These are phyloP conservation scores for Nothopassalora personata DNA, from an alignment of 2,329 filamentous ascomycete species.

Conservation along the genomic window DNA sequence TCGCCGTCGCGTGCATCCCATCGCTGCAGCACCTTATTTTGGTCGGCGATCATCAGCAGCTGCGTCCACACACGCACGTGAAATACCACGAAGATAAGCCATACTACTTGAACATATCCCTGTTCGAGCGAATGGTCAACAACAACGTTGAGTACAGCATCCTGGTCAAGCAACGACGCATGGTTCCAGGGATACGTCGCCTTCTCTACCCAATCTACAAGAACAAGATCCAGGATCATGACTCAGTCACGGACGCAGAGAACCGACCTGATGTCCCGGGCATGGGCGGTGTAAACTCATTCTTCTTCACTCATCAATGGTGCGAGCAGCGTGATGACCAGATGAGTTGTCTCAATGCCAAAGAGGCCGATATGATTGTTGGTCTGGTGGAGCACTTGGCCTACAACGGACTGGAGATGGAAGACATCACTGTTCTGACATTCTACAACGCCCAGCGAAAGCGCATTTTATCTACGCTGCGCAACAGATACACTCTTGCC, in stretches of 20 bases:
- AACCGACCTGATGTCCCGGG: conserved; percentile 53
- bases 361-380: conserved; percentile 72
- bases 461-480: conserved; percentile 50
- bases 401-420: conserved; percentile 56
- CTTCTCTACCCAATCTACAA: conserved; percentile 59
- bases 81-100: conserved; percentile 54
- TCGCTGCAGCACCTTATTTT: conserved; percentile 61
- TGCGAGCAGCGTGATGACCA: conserved; percentile 59
- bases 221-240: conserved; percentile 53
- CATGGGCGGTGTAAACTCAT: conserved; percentile 57
- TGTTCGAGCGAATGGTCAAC: conserved; percentile 73
- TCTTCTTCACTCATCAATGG: conserved; percentile 62
- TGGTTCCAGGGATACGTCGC: conserved; percentile 63
- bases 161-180: conserved; percentile 64
- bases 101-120: conserved; percentile 64
- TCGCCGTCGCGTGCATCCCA: conserved; percentile 56
- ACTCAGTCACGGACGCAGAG: conserved; percentile 43
- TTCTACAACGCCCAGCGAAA: conserved; percentile 85
- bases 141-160: conserved; percentile 59
- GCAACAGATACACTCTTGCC: conserved; percentile 16
- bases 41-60: conserved; percentile 76
- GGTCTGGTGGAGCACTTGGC: conserved; percentile 67
- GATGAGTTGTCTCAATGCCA: conserved; percentile 61
- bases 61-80: conserved; percentile 64
- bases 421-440: conserved; percentile 71